Evolutionary conservation across 371 early-diverging fungal genomes (phyloP), one percentile per base, ranked within the genome.

Genomic region (Sporodiniella umbellata): DNA sequence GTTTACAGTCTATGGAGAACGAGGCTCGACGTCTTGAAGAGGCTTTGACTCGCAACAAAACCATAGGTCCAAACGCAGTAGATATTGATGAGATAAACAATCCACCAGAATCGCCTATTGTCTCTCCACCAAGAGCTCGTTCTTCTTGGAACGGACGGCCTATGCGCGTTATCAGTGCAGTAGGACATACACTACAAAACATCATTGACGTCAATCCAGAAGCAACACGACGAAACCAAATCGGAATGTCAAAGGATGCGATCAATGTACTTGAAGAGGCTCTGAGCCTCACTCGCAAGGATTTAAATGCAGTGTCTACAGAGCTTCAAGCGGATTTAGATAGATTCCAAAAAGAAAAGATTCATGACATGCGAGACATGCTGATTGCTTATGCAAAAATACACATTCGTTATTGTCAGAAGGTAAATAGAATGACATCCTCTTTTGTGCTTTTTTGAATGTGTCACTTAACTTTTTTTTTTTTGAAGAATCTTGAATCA

Each of bases 181-280:
- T 87, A 2, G 85, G 90, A 4, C 83, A 88, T 49, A 86, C 88
- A 4, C 62, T 90, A 17, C 87, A 90, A 56, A 91, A 93, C 1
- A 83, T 98, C 43, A 91, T 95, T 60, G 98, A 96, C 72, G 93
- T 92, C 6, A 95, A 98, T 62, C 96, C 96, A 1, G 94, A 92
- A 47, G 85, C 87, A 14, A 89, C 94, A 19, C 85, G 96, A 15
- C 87, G 94, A 33, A 87, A 86, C 61, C 88, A 88, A 51, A 93
- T 98, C 42, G 89, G 90, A 7, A 90, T 85, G 52, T 88, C 93
- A 4, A 81, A 85, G n/a, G 96, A 96, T 59, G 80, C 79, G 5
- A 93, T 95, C 50, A 72, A 49, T 53, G 12, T 60, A 77, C 75
- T 96, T 33, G 91, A 94, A 65, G 85, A 84, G 47, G 87, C 89